Evolutionary conservation across 805 yeast genomes (phyloP).

Genomic region (Deakozyma indianensis): DNA sequence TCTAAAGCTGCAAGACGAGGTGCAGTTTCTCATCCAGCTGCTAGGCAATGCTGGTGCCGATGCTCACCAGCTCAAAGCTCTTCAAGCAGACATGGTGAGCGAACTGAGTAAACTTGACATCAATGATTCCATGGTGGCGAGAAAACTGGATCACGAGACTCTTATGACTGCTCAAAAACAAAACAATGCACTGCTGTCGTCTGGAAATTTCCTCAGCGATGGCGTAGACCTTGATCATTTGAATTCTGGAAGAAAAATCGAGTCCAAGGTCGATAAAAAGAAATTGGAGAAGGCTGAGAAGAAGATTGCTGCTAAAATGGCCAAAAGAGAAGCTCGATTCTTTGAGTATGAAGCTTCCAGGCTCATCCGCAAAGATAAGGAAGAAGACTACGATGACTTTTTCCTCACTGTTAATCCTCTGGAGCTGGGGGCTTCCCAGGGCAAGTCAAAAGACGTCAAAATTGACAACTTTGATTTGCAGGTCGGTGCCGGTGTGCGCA

Average conservation of each 20-base stretch:
- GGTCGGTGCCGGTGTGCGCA: conserved; percentile 92
- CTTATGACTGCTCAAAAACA: conserved; percentile 62
- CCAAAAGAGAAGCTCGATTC: conserved; percentile 41
- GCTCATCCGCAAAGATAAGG: conserved; percentile 46
- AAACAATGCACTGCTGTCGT: conserved; percentile 61
- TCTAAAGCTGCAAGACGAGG: conserved; percentile 52
- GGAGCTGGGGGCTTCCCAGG: conserved; percentile 50
- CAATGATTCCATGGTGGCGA: conserved; percentile 45
- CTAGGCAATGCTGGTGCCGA: conserved; percentile 77
- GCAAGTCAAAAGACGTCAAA: conserved; percentile 93
- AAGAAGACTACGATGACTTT: conserved; percentile 83
- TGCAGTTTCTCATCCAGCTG: conserved; percentile 49
- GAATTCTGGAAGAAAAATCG: conserved; percentile 71
- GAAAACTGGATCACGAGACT: conserved; percentile 53
- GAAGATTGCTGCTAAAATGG: conserved; percentile 93
- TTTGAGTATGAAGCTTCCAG: conserved; percentile 62
- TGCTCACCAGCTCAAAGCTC: conserved; percentile 33
- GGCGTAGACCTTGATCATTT: conserved; percentile 70
- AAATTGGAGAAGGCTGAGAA: conserved; percentile 95
- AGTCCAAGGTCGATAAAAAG: conserved; percentile 89
- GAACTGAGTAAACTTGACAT: conserved; percentile 35
- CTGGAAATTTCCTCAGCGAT: conserved; percentile 29
- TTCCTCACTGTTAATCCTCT: conserved; percentile 91
- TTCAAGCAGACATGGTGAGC: conserved; percentile 36
- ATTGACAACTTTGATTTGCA: conserved; percentile 84